Percentiles rank a stretch among this genome's conserved stretches.
These are phyloP conservation scores for Scortechinia acanthostroma DNA, from an alignment of 2,329 filamentous ascomycete genomes.

Conservation along the genomic window DNA sequence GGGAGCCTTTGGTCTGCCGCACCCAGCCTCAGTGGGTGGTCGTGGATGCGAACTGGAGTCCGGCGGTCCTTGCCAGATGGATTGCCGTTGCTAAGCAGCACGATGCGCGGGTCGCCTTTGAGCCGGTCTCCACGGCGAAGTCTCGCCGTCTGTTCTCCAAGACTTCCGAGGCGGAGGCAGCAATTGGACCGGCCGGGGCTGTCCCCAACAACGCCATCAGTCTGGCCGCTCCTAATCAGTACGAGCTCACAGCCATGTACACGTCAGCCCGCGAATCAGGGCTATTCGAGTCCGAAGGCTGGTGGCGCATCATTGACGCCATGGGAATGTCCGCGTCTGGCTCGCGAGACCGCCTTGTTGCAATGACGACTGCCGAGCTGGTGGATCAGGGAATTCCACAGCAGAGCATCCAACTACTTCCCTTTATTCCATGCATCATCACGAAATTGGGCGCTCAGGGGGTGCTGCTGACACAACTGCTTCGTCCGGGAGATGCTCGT, in stretches of 20 bases:
- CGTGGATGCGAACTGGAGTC: background rate
- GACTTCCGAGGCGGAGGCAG: slow-evolving; percentile 9
- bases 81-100: background rate
- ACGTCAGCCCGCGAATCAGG: slow-evolving; percentile 34
- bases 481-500: slow-evolving; percentile 36
- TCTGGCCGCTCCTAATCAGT: slow-evolving; percentile 49
- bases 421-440: slow-evolving; percentile 53
- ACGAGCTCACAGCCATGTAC: slow-evolving; percentile 52
- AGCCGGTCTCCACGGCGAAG: slow-evolving; percentile 57
- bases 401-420: slow-evolving; percentile 53
- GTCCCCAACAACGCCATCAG: slow-evolving; percentile 37
- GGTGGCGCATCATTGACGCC: slow-evolving; percentile 6
- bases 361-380: slow-evolving; percentile 16
- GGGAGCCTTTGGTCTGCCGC: background rate
- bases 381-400: slow-evolving; percentile 58
- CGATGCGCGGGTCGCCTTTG: slow-evolving; percentile 37
- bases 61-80: background rate
- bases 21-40: background rate
- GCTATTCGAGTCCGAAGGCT: slow-evolving; percentile 31
- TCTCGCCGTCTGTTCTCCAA: slow-evolving; percentile 39
- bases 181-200: slow-evolving; percentile 11
- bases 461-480: slow-evolving; percentile 46
- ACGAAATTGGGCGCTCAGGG: slow-evolving; percentile 52
- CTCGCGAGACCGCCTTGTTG: background rate
- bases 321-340: background rate